Evolutionary conservation across 148 eudicot species (phyloP).

Genomic region (Nepenthes mirabilis): DNA sequence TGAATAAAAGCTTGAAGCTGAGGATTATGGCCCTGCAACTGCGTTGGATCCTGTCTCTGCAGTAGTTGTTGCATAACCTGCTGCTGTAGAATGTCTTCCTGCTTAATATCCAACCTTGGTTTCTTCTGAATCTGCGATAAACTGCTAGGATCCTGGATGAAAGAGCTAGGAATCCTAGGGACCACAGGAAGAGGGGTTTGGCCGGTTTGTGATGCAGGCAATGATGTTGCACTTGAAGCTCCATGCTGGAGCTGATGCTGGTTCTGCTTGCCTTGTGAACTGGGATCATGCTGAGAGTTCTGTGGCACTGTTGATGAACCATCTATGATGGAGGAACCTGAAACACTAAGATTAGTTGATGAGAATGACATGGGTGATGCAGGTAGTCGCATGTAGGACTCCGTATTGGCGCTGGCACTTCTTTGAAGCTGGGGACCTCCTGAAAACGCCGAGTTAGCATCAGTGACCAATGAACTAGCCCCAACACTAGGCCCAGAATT

Average conservation of each 20-base stretch:
- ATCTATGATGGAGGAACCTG: constrained; percentile 72
- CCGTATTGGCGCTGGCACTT: constrained; percentile 79
- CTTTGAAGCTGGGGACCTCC: constrained; percentile 81
- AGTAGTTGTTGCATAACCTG: constrained; percentile 61
- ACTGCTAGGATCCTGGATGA: constrained; percentile 45
- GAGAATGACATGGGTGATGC: constrained; percentile 91
- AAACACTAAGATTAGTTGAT: constrained; percentile 76
- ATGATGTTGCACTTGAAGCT: constrained; percentile 45
- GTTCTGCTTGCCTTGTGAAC: constrained; percentile 31
- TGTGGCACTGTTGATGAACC: constrained; percentile 51
- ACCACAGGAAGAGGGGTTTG: constrained; percentile 42
- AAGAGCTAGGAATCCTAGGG: constrained; percentile 33
- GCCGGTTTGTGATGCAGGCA: constrained; percentile 43
- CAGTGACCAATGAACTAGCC: constrained; percentile 84
- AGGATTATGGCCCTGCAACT: constrained; percentile 50
- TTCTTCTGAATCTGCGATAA: constrained; percentile 69
- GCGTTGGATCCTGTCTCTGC: constrained; percentile 77
- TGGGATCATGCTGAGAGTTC: constrained; percentile 54
- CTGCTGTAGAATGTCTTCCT: constrained; percentile 68
- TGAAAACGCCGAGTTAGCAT: constrained; percentile 82
- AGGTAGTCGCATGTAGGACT: constrained; percentile 70
- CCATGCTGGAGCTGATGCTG: constrained; percentile 48
- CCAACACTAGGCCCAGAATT: constrained; percentile 81
- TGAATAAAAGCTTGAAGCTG: constrained; percentile 77
- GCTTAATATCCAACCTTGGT: constrained; percentile 74